Evolutionary conservation across 176 grass and related monocot genomes (phyloP).

Genomic region (Rhipidocladum racemiflorum): DNA sequence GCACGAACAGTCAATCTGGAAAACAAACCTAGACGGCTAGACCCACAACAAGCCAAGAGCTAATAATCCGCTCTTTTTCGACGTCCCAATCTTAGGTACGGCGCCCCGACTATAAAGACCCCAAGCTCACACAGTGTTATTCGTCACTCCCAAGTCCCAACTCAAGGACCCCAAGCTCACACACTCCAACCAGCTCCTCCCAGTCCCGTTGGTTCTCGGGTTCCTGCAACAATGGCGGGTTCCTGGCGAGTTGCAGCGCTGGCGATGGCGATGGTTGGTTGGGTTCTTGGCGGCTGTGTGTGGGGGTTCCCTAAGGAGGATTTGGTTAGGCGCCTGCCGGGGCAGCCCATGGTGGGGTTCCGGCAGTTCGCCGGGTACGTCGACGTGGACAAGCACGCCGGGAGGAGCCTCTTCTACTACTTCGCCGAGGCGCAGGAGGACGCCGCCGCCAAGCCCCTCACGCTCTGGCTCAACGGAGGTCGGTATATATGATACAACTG

Average conservation of each 20-base stretch:
- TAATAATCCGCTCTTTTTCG: constrained; percentile 29
- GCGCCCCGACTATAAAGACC: constrained; percentile 8
- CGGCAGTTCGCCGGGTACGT: constrained; percentile 92
- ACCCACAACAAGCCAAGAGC: neutral
- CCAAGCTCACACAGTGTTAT: neutral
- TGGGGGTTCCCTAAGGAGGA: constrained; percentile 61
- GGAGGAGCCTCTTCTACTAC: constrained; percentile 97
- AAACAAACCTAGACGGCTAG: neutral
- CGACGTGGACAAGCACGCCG: constrained; percentile 62
- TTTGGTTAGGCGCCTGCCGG: constrained; percentile 65
- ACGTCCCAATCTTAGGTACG: neutral
- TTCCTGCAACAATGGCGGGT: constrained; percentile 28
- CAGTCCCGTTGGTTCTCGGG: neutral
- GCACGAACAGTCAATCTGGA: neutral
- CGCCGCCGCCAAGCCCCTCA: constrained; percentile 71
- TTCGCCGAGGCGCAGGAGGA: constrained; percentile 66
- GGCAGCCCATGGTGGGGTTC: constrained; percentile 66
- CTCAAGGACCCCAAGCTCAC: neutral
- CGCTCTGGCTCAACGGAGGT: constrained; percentile 99
- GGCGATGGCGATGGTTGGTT: constrained; percentile 5
- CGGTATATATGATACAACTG: neutral
- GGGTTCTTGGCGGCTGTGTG: neutral
- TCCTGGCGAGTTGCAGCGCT: constrained; percentile 30
- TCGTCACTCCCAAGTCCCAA: neutral
- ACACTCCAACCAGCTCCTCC: neutral